Conservation (phyloP, 192 early-diverging fungal species). For the Entomortierella parvispora region DNA sequence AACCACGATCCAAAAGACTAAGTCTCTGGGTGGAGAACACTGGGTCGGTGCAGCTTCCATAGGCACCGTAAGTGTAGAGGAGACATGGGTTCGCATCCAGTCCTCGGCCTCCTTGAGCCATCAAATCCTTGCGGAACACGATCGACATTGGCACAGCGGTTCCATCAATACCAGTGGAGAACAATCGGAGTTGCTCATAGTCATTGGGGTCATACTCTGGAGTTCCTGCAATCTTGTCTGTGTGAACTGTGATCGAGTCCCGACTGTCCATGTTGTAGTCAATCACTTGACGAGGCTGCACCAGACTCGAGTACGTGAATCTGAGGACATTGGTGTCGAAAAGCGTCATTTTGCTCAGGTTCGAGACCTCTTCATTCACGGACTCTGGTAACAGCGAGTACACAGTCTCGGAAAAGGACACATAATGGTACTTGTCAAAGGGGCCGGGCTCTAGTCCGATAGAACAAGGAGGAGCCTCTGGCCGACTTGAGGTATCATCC, state of each 20-base stretch:
- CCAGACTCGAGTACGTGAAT: conserved; percentile 57
- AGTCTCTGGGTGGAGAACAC: conserved; percentile 80
- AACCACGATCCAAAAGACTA: conserved; percentile 79
- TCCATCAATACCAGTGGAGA: conserved; percentile 54
- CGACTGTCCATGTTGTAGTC: conserved; percentile 71
- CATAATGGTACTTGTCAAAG: conserved; percentile 64
- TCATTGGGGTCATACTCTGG: conserved; percentile 54
- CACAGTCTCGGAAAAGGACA: conserved; percentile 67
- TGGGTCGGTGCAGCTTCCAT: conserved; percentile 77
- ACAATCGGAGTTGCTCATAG: conserved; percentile 56
- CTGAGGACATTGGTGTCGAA: conserved; percentile 56
- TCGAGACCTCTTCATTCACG: conserved; percentile 61
- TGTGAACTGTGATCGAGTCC: conserved; percentile 48
- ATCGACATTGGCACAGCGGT: conserved; percentile 70
- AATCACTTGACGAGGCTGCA: conserved; percentile 61
- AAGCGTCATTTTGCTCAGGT: conserved; percentile 55
- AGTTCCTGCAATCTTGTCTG: conserved; percentile 14
- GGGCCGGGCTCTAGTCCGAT: conserved; percentile 28
- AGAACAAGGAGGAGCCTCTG: conserved; percentile 24
- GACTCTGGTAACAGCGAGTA: conserved; percentile 60
- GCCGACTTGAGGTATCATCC: background rate
- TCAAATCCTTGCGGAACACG: conserved; percentile 59
- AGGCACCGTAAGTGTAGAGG: conserved; percentile 83
- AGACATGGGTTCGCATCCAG: conserved; percentile 64
- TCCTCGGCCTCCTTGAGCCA: conserved; percentile 32